Evolutionary conservation across 164 flowering plant species (phyloP).

Genomic region (Umbellularia californica): DNA sequence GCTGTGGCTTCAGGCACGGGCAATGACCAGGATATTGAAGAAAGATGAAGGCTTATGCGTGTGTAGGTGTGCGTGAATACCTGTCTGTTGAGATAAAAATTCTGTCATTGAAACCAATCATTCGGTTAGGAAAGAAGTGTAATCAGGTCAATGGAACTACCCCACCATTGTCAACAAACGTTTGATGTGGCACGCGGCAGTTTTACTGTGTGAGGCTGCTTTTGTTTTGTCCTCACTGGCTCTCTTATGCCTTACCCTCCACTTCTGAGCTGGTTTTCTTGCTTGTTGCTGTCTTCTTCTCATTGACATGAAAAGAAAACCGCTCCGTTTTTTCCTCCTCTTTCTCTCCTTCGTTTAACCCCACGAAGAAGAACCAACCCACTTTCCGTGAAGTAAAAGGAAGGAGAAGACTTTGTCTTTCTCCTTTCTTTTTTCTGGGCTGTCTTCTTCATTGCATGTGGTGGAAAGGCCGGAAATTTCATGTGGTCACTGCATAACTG

Average conservation of each 20-base stretch:
- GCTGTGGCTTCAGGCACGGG: no score
- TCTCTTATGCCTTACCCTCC: neutral
- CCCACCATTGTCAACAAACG: neutral
- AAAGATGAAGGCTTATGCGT: no score
- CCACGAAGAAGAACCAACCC: neutral
- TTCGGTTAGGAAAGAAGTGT: no score
- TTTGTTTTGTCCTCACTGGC: slow-evolving; percentile 22
- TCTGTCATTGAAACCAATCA: no score
- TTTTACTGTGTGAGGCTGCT: slow-evolving; percentile 9
- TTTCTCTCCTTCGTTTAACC: neutral
- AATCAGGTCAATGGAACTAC: no score
- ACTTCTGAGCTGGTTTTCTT: neutral
- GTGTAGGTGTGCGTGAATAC: no score
- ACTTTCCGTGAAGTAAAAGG: neutral
- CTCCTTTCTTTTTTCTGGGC: neutral
- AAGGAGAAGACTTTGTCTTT: slow-evolving; percentile 3
- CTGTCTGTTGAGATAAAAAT: no score
- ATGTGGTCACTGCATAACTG: neutral
- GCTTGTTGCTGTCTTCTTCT: neutral
- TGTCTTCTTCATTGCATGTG: neutral
- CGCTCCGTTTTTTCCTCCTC: neutral
- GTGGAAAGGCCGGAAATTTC: neutral
- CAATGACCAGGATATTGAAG: no score
- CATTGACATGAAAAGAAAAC: no score
- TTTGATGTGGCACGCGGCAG: slow-evolving; percentile 8